Conservation (phyloP, 2,329 filamentous ascomycete species). For the Hymenotorrendiella dingleyae region DNA sequence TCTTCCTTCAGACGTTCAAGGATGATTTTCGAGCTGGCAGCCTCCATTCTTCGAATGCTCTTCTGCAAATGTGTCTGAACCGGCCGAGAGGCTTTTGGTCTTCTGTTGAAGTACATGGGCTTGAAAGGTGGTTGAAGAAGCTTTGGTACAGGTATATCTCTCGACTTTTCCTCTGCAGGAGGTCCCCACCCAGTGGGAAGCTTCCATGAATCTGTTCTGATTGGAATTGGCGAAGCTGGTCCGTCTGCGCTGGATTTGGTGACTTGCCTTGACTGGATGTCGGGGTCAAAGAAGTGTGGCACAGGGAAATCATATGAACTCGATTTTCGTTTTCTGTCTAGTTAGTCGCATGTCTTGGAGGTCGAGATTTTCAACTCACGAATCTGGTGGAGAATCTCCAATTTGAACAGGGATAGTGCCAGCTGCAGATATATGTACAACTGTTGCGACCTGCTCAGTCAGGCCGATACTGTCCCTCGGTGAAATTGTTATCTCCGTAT, state of each 20-base stretch:
- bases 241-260: neutral
- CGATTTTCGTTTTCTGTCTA: slow-evolving; percentile 7
- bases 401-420: slow-evolving; percentile 17
- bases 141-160: neutral
- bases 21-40: slow-evolving; percentile 44
- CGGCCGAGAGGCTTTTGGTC: neutral
- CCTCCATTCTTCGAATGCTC: slow-evolving; percentile 50
- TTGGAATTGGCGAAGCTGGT: neutral
- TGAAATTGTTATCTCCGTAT: slow-evolving; percentile 35
- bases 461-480: slow-evolving; percentile 29
- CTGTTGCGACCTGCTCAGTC: slow-evolving; percentile 31
- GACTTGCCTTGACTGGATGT: slow-evolving; percentile 1
- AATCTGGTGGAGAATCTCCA: slow-evolving; percentile 11
- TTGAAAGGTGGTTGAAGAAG: neutral
- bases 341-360: neutral
- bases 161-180: neutral
- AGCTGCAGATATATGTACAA: slow-evolving; percentile 33
- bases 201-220: slow-evolving; percentile 16
- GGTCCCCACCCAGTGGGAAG: slow-evolving; percentile 19
- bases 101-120: neutral
- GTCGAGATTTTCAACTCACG: slow-evolving; percentile 5
- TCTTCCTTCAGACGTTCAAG: slow-evolving; percentile 49
- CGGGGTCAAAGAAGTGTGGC: slow-evolving; percentile 7
- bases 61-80: slow-evolving; percentile 40
- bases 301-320: slow-evolving; percentile 22